Evolutionary conservation across 257 asterid species (phyloP).

Genomic region (Ballota nigra): DNA sequence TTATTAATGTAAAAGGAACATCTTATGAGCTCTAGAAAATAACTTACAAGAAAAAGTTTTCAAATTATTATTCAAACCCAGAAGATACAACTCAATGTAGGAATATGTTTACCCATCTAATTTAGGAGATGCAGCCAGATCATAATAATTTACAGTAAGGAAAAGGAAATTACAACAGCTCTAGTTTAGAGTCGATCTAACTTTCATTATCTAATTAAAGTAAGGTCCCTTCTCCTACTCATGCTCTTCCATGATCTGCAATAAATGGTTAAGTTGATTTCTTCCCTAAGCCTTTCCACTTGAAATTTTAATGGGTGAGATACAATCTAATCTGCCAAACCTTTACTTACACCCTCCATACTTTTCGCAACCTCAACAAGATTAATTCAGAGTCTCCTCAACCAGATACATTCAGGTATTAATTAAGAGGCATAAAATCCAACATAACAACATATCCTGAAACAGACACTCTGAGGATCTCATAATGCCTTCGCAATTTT

Average conservation of each 20-base stretch:
- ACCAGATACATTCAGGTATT: not conserved
- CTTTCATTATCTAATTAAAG: not conserved
- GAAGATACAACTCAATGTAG: not conserved
- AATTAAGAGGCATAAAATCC: not conserved
- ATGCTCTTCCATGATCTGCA: not conserved
- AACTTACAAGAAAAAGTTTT: not conserved
- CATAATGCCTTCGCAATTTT: not conserved
- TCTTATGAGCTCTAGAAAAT: not conserved
- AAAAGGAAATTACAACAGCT: not conserved
- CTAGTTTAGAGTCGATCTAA: not conserved
- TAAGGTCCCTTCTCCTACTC: not conserved
- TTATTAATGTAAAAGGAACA: not conserved
- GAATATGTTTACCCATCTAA: not conserved
- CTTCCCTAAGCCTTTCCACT: too few relatives aligned
- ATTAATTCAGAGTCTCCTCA: not conserved
- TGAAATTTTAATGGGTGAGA: not conserved
- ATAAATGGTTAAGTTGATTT: too few relatives aligned
- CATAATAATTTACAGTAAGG: not conserved
- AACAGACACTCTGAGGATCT: not conserved
- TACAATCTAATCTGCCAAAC: not conserved
- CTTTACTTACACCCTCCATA: not conserved
- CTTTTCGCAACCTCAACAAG: not conserved
- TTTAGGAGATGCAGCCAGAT: not conserved
- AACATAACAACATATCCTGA: not conserved
- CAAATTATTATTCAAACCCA: not conserved